Percentiles rank a stretch among this genome's conserved stretches.
Conservation (phyloP, 495 filamentous ascomycete genomes). For the Talaromyces wortmannii region DNA sequence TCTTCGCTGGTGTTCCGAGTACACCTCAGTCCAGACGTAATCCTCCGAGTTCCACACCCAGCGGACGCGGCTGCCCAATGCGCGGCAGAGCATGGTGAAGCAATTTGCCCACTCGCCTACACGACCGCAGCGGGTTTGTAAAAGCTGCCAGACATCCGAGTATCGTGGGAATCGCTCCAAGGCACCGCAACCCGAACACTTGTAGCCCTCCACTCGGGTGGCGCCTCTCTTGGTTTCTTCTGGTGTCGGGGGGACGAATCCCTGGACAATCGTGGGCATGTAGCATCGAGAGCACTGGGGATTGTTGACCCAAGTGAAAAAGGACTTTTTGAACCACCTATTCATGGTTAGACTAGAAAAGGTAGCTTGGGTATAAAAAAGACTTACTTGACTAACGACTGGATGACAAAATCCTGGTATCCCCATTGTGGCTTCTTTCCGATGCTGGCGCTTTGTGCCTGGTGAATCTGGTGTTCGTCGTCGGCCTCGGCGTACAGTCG, state of each 20-base stretch:
- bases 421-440: constrained; percentile 88
- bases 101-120: constrained; percentile 97
- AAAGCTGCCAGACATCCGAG: constrained; percentile 88
- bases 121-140: constrained; percentile 78
- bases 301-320: constrained; percentile 97
- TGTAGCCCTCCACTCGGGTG: constrained; percentile 80
- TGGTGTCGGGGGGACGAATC: constrained; percentile 74
- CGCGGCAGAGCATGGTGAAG: constrained; percentile 97
- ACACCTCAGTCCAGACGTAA: constrained; percentile 96
- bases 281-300: constrained; percentile 75
- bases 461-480: constrained; percentile 80
- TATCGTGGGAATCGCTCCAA: constrained; percentile 92
- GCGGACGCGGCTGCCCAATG: constrained; percentile 80
- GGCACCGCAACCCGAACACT: constrained; percentile 64
- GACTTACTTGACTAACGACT: constrained; percentile 71
- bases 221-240: constrained; percentile 88
- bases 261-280: constrained; percentile 74
- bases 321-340: constrained; percentile 93
- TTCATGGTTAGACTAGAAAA: not conserved
- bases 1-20: constrained; percentile 84
- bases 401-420: constrained; percentile 95
- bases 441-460: constrained; percentile 79
- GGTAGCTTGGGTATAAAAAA: constrained; percentile 9
- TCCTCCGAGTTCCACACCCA: constrained; percentile 99
- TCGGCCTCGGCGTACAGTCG: constrained; percentile 90